Base-by-base conservation (phyloP, 371 early-diverging fungal genomes). In the Mortierella sp. region DNA sequence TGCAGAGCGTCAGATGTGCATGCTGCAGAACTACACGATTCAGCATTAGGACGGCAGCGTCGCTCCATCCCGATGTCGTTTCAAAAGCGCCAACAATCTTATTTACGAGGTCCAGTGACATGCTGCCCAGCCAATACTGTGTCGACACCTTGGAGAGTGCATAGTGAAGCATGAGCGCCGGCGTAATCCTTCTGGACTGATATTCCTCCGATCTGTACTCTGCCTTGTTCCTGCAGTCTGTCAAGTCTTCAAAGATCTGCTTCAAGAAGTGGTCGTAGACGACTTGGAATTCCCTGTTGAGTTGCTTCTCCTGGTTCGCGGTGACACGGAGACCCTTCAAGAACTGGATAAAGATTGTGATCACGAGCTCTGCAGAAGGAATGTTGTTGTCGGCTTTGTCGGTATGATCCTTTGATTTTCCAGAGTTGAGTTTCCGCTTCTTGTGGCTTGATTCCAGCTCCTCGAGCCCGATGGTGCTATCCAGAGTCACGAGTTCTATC, bases 131-230 rank as follows among this genome's bases (percentile, higher is more conserved):
- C 64, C 82, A 81, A 52, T 86, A 87, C 4, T 84, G 83, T 5
- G 70, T 80, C 34, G 86, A 81, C 1, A 66, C 78, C 14, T 70
- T 81, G 30, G 68, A 79, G n/a, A 87, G 65, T 1, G 82, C 67
- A 23, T 80, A 78, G 55, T 87, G 86, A 6, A 86, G 57, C 47
- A 81, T 81, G 21, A 87, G 57, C 4, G 88, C 85, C 2, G 87
- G 86, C 6, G 81, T 66, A 19, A 80, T 15, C 6, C 66, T 44
- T 44, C 57, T 23, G 41, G 46, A 6, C 51, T 70, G 75, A 60
- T 71, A 37, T 23, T 27, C 30, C 26, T 23, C 23, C 64, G 68
- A 63, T 59, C 49, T 42, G 3, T 7, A 5, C 14, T 50, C 41
- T 6, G 37, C 57, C 8, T 23, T 7, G 26, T 24, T 28, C 6